Conservation (phyloP, 1,139 yeast species). For the Blastobotrys elegans region DNA sequence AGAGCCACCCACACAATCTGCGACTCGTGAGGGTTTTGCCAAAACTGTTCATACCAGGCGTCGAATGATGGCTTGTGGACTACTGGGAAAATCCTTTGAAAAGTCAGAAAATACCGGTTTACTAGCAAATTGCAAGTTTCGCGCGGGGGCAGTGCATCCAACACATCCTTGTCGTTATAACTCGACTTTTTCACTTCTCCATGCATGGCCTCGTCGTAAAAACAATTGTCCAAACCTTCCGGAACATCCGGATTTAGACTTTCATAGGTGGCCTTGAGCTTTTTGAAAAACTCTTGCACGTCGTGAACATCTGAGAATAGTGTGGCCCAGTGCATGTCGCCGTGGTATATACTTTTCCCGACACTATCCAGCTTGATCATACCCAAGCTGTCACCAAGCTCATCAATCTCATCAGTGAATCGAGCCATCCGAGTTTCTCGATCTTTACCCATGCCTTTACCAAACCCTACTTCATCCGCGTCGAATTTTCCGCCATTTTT, state of each 20-base stretch:
- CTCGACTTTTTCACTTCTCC: not conserved
- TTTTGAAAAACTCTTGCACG: slow-evolving; percentile 27
- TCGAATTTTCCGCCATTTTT: slow-evolving; percentile 6
- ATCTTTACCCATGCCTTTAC: slow-evolving; percentile 3
- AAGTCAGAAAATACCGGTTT: slow-evolving; percentile 28
- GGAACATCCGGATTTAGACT: slow-evolving; percentile 9
- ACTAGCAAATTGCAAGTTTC: slow-evolving; percentile 28
- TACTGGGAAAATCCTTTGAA: slow-evolving; percentile 29
- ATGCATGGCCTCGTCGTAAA: not conserved
- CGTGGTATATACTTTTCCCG: slow-evolving; percentile 35
- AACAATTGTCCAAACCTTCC: not conserved
- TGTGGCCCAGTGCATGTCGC: slow-evolving; percentile 36
- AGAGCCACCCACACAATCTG: slow-evolving; percentile 33
- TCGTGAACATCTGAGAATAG: slow-evolving; percentile 31
- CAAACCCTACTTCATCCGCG: slow-evolving; percentile 14
- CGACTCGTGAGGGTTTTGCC: slow-evolving; percentile 28
- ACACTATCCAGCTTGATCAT: slow-evolving; percentile 33
- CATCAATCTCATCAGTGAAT: slow-evolving; percentile 18
- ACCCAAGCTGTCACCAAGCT: slow-evolving; percentile 33
- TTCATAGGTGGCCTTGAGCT: slow-evolving; percentile 5
- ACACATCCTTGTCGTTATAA: slow-evolving; percentile 23
- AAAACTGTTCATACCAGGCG: slow-evolving; percentile 27
- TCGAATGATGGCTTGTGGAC: slow-evolving; percentile 31
- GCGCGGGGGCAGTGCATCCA: slow-evolving; percentile 27
- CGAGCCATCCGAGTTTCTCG: not conserved